phyloP scores from a whole-genome alignment of 352 stramenopile species.

The Phytophthora pini region DNA sequence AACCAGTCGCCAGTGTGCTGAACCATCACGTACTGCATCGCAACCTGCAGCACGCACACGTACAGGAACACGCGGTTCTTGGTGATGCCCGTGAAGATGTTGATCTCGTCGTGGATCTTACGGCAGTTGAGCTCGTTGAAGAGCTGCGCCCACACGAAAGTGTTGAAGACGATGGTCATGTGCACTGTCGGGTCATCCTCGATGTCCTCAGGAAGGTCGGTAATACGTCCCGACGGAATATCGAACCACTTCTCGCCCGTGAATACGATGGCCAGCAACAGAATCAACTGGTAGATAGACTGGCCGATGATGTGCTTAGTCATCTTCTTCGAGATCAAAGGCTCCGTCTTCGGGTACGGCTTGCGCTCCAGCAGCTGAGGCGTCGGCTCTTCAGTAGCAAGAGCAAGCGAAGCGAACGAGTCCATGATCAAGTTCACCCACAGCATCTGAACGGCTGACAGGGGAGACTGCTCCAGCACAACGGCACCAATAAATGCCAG shows the following conservation, averaged over 20 bases:
- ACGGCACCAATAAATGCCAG: constrained; percentile 91
- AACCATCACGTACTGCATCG: constrained; percentile 95
- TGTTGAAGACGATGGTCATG: constrained; percentile 97
- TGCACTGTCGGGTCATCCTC: constrained; percentile 79
- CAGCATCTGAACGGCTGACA: constrained; percentile 96
- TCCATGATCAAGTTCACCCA: constrained; percentile 99
- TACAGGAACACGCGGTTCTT: constrained; percentile 93
- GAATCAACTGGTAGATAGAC: constrained; percentile 88
- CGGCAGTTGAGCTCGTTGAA: constrained; percentile 84
- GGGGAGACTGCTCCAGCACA: constrained; percentile 64
- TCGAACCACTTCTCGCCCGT: constrained; percentile 59
- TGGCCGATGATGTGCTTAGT: constrained; percentile 95
- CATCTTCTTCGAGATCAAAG: constrained; percentile 94
- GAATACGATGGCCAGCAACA: constrained; percentile 90
- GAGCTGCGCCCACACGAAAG: constrained; percentile 96
- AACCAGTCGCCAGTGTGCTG: constrained; percentile 89
- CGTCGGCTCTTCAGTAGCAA: constrained; percentile 94
- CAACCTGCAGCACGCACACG: constrained; percentile 90
- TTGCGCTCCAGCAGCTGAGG: constrained; percentile 86
- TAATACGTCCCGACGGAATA: constrained; percentile 46
- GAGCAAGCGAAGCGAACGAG: constrained; percentile 94
- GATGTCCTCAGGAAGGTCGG: constrained; percentile 55
- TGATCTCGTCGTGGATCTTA: constrained; percentile 94
- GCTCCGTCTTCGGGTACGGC: constrained; percentile 90
- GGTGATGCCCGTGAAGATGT: constrained; percentile 93